Evolutionary conservation across 805 yeast genomes (phyloP), one percentile per base, ranked within the genome.

Genomic region (Zygoascus flipseniorum): DNA sequence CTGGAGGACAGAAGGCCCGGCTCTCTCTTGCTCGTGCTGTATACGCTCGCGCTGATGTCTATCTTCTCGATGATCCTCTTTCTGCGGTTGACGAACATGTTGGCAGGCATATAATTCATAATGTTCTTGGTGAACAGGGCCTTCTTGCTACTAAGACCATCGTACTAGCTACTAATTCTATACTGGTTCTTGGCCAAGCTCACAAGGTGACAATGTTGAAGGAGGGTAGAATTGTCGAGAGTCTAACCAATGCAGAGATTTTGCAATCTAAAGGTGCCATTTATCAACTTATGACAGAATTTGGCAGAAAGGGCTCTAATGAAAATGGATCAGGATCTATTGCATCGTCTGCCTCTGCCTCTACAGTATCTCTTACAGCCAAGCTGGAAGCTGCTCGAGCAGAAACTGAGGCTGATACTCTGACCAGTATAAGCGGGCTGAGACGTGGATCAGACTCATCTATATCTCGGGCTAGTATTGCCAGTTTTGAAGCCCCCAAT

Each of bases 1-100:
- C 92, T n/a, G 95, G 95, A 53, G 95, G 95, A 50, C 95, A 87
- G 66, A 87, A 87, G 71, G 92, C 95, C 0, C 77, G 95, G 66
- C 77, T 87, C 51, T 80, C 81, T 62, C 70, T 87, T 55, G 95
- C 95, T 2, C 76, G 95, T 64, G 85, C 92, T 1, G 88, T 85
- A 1, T 87, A 87, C 62, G 79, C 83, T 13, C 74, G 81, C 28
- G 76, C 77, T 18, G 89, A 85, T 62, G 82, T 86, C 23, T 75
- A 83, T 43, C 67, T 87, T 50, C 68, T 87, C 51, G 95, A 87
- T 64, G 95, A 87, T 65, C 89, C 86, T 14, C 73, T 87, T 54
- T 80, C 87, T 70, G 95, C 95, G 5, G 95, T 87, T 8, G 95
- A 87, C 68, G 89, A 92, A 32, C 81, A 86, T 62, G 95, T 86